phyloP scores from a whole-genome alignment of 2,329 filamentous ascomycete genomes.

The Lachnellula occidentalis region DNA sequence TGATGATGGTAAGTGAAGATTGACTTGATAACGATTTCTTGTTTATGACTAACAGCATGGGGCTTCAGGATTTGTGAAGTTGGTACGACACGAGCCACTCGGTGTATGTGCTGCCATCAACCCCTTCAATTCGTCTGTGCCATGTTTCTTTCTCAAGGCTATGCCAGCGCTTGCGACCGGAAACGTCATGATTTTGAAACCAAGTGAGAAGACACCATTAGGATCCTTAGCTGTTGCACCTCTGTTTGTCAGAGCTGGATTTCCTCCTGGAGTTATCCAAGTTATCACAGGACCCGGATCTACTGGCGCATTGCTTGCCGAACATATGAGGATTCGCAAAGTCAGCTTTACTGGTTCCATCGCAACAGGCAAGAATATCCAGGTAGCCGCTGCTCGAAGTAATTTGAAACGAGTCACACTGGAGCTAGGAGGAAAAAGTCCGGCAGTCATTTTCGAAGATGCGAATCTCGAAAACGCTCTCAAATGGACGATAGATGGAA shows the following conservation, averaged over 20 bases:
- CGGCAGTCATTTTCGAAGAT: conserved; percentile 56
- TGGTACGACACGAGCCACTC: conserved; percentile 67
- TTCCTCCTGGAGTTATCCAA: conserved; percentile 40
- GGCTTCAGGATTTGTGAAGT: conserved; percentile 57
- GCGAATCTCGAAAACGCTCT: conserved; percentile 54
- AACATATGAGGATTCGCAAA: conserved; percentile 29
- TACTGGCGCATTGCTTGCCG: conserved; percentile 25
- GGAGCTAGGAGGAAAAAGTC: conserved; percentile 59
- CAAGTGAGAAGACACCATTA: conserved; percentile 59
- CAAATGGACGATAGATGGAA: conserved; percentile 53
- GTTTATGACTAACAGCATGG: too few species aligned
- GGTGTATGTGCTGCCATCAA: conserved; percentile 71
- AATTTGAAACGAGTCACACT: conserved; percentile 58
- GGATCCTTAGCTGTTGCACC: conserved; percentile 34
- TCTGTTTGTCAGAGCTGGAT: conserved; percentile 36
- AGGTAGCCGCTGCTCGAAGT: conserved; percentile 56
- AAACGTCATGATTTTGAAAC: conserved; percentile 57
- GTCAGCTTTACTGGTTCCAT: conserved; percentile 68
- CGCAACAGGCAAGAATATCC: conserved; percentile 61
- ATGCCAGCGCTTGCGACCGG: conserved; percentile 58
- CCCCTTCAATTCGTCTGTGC: conserved; percentile 72
- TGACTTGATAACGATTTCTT: too few species aligned
- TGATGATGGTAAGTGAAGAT: too few species aligned
- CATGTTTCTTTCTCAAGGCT: conserved; percentile 71
- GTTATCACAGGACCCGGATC: conserved; percentile 32